Conservation (phyloP, 306 rosid genomes). For the Vachellia collinsii region DNA sequence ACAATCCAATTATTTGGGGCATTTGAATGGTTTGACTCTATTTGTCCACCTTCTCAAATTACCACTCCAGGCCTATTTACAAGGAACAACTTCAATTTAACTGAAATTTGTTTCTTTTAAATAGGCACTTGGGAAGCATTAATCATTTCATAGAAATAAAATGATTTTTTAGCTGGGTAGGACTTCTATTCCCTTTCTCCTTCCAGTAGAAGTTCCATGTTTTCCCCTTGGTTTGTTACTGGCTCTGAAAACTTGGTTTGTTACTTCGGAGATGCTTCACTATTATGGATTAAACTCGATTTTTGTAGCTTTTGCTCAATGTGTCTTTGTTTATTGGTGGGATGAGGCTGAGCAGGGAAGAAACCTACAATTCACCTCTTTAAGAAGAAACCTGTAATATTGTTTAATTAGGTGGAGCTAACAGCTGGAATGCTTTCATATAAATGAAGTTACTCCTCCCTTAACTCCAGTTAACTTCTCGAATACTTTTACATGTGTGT, state of each 20-base stretch:
- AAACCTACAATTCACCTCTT: background rate
- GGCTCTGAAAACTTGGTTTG: background rate
- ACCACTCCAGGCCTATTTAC: too few relatives aligned
- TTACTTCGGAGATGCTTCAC: background rate
- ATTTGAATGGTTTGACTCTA: background rate
- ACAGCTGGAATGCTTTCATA: conserved; percentile 8
- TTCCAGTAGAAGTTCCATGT: background rate
- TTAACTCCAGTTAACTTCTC: background rate
- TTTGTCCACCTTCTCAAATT: background rate
- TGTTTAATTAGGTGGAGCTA: background rate
- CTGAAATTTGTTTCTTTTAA: background rate
- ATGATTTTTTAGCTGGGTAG: background rate
- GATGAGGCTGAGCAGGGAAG: background rate
- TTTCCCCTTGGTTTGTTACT: background rate
- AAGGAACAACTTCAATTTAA: too few relatives aligned
- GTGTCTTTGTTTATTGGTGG: background rate
- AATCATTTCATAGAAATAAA: background rate
- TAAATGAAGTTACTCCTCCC: background rate
- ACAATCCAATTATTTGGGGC: background rate
- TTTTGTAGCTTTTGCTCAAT: background rate
- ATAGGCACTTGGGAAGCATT: background rate
- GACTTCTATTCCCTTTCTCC: background rate
- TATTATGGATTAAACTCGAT: background rate
- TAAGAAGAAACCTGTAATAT: background rate
- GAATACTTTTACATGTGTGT: background rate